These are phyloP conservation scores for Hyaloscypha variabilis DNA, from an alignment of 495 filamentous ascomycete species.

Conservation along the genomic window DNA sequence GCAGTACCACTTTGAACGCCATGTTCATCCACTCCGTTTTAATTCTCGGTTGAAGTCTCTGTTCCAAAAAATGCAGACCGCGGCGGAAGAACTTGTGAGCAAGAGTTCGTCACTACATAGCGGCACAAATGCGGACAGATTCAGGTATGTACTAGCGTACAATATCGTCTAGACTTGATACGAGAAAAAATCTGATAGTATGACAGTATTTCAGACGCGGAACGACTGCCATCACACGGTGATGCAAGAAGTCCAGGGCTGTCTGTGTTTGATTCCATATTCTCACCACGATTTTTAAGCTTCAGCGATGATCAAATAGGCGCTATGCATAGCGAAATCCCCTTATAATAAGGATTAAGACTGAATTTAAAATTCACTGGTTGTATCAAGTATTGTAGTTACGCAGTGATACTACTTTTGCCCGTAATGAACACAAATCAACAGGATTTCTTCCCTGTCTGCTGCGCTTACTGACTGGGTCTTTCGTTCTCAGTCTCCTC, in stretches of 20 bases:
- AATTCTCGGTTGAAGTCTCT: background rate
- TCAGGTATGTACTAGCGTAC: background rate
- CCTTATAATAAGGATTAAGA: background rate
- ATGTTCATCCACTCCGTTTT: background rate
- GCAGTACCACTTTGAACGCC: constrained; percentile 1
- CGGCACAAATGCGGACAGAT: background rate
- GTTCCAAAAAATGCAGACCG: background rate
- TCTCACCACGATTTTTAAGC: background rate
- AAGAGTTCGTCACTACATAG: background rate
- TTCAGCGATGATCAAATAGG: background rate
- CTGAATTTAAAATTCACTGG: too few species aligned
- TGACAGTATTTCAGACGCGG: too few species aligned
- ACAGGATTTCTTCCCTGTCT: too few species aligned
- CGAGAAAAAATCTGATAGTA: too few species aligned
- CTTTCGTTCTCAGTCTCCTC: background rate
- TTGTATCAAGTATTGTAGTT: too few species aligned
- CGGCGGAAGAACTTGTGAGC: background rate
- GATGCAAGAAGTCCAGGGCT: background rate
- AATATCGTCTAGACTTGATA: too few species aligned
- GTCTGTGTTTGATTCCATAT: background rate
- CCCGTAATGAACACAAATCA: too few species aligned
- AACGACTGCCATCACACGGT: background rate
- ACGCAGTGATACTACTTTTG: too few species aligned
- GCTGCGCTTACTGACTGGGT: too few species aligned
- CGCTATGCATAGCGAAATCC: background rate